Evolutionary conservation across 73 alveolate species (phyloP).

Genomic region (Tetrahymena malaccensis): DNA sequence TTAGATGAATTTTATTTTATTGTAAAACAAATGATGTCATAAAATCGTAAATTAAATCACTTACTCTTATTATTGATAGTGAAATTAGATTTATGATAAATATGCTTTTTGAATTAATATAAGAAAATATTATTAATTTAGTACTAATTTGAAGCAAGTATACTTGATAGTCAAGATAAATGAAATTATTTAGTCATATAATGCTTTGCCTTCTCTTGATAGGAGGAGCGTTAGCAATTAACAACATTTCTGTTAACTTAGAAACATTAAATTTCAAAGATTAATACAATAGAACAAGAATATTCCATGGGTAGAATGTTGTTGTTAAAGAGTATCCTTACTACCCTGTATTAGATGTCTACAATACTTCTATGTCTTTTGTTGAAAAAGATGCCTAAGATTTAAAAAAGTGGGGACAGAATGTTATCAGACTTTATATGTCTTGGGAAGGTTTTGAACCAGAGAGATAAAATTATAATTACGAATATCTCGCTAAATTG

Average conservation of each 20-base stretch:
- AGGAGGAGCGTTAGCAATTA: neutral
- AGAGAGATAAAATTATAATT: constrained; percentile 64
- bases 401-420: constrained; percentile 57
- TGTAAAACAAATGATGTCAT: neutral
- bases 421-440: constrained; percentile 77
- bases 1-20: neutral
- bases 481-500: constrained; percentile 68
- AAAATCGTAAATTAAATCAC: neutral
- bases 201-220: neutral
- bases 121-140: too few relatives aligned
- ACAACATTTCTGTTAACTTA: neutral
- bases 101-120: neutral
- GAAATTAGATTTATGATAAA: neutral
- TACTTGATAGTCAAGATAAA: neutral
- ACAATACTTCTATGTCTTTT: neutral
- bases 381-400: neutral
- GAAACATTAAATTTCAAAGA: neutral
- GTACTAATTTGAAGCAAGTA: neutral
- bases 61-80: neutral
- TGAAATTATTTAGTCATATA: neutral
- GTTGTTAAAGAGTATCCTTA: neutral
- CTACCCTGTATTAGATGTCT: neutral
- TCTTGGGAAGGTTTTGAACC: constrained; percentile 92
- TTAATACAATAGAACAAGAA: neutral
- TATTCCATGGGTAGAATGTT: neutral